Conservation (phyloP, 768 basidiomycete genomes). For the Tephrocybe rancida region DNA sequence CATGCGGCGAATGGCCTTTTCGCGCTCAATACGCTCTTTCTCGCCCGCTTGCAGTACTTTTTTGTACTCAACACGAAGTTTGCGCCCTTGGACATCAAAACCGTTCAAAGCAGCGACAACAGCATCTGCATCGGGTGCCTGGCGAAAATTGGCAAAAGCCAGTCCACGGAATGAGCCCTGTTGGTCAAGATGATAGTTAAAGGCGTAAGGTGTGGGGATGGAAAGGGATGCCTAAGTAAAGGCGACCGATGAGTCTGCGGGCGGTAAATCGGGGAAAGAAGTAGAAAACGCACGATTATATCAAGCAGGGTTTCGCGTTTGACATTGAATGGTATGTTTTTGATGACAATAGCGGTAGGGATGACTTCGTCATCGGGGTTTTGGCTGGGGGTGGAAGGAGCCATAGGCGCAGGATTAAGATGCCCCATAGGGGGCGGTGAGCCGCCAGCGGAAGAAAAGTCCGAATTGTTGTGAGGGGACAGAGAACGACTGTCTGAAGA, state of each 20-base stretch:
- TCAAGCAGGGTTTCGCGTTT: slow-evolving; percentile 94
- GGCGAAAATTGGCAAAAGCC: slow-evolving; percentile 98
- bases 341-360: slow-evolving; percentile 99
- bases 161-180: slow-evolving; percentile 95
- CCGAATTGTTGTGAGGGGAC: slow-evolving; percentile 85
- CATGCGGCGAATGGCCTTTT: slow-evolving; percentile 98
- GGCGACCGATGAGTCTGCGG: slow-evolving; percentile 15
- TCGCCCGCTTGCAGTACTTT: slow-evolving; percentile 99
- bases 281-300: slow-evolving; percentile 78
- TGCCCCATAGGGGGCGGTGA: slow-evolving; percentile 65
- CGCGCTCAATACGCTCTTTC: slow-evolving; percentile 97
- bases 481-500: slow-evolving; percentile 78
- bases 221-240: slow-evolving; percentile 78
- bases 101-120: slow-evolving; percentile 96
- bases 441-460: slow-evolving; percentile 86
- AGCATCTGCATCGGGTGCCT: slow-evolving; percentile 88
- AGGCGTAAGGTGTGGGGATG: slow-evolving; percentile 97
- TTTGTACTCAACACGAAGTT: slow-evolving; percentile 98
- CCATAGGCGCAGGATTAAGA: slow-evolving; percentile 45
- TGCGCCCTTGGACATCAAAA: slow-evolving; percentile 94
- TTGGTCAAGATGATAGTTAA: slow-evolving; percentile 98
- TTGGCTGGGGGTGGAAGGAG: slow-evolving; percentile 51
- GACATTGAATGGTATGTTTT: slow-evolving; percentile 99
- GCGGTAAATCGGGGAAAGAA: not conserved
- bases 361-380: slow-evolving; percentile 88